Base-by-base conservation (phyloP, 1,284 basidiomycete species). In the Rhizoctonia solani region DNA sequence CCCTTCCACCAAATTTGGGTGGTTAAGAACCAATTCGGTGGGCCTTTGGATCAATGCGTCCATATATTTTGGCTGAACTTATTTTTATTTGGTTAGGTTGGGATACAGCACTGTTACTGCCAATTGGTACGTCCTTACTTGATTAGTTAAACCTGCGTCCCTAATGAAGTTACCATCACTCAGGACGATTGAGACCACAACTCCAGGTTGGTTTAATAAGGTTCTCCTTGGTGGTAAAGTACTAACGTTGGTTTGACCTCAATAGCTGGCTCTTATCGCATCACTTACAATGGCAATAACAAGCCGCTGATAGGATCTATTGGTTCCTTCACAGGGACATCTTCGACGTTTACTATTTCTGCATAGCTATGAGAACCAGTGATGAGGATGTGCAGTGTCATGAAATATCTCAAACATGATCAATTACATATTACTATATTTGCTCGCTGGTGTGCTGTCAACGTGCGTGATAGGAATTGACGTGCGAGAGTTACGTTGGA, bases 241-340 rank as follows among this genome's bases (percentile, higher is more conserved):
- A 39, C 8, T 39, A 39, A 8, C 16, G 16, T 39, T 21, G 19
- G 19, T 56, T 44, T 29, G 23, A 56, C 6, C 61, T 37, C 53
- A 0, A 16, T 56, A 55, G 68, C 71, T 34, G 77, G 77, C 0
- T 66, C 72, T 9, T 93, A 93, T 75, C 85, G 88, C 29, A 75
- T 93, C 37, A 78, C 77, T 47, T 93, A 92, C 75, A 85, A 84
- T 69, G 91, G 90, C 6, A 89, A 92, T 75, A 81, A 84, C n/a
- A 93, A 92, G 76, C 79, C 85, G 8, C 25, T 56, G 54, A 77
- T 85, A 47, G 87, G 89, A 2, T 75, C 78, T 41, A 86, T 90
- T 69, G 79, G 78, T 13, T 73, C 87, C 0, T 90, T 91, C 76
- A 81, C 80, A 23, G 87, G 86, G 14, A 78, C 77, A 16, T 88